Evolutionary conservation across 352 stramenopile genomes (phyloP), one percentile per base, ranked within the genome.

Genomic region (Globisporangium acanthophoron): DNA sequence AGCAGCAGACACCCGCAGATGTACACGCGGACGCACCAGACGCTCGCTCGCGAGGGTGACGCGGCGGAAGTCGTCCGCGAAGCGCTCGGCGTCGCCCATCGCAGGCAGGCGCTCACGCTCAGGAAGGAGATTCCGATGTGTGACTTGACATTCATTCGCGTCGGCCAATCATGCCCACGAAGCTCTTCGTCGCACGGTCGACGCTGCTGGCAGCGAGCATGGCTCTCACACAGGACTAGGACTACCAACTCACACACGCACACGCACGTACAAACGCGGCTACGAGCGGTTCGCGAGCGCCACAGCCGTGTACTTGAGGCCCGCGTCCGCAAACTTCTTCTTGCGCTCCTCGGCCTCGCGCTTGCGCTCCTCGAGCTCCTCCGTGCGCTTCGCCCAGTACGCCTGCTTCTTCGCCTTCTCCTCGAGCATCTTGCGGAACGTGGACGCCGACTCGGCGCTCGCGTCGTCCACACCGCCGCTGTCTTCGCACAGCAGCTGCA

Each of bases 251-350:
- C 24, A 41, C 15, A 50, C 3, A n/a, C 9, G 40, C 33, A 47
- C 18, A 33, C 9, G 7, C 29, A 7, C 24, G 6, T 13, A 18
- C 5, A 16, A 58, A 6, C 4, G 40, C 44, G 9, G 18, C 41
- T 68, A 70, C 16, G 75, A 57, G 24, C 82, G 81, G 62, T 83
- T 91, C 24, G 64, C 74, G 72, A 93, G 87, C 40, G 84, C 84
- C 37, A 90, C 69, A 5, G 84, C 84, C 3, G 84, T 93, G 65
- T 92, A 93, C 62, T 90, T 93, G 74, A 92, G 88, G 5, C 84
- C 84, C 6, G 69, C 71, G 31, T 73, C 69, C 7, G 76, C 69
- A 54, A 90, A 89, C 58, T 87, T 73, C 54, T 90, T 89, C 64
- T 93, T 93, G 33, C 79, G 70, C 54, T 90, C 81, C 56, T 91